Base-by-base conservation (phyloP, 129 eudicot species). In the Silybum marianum region DNA sequence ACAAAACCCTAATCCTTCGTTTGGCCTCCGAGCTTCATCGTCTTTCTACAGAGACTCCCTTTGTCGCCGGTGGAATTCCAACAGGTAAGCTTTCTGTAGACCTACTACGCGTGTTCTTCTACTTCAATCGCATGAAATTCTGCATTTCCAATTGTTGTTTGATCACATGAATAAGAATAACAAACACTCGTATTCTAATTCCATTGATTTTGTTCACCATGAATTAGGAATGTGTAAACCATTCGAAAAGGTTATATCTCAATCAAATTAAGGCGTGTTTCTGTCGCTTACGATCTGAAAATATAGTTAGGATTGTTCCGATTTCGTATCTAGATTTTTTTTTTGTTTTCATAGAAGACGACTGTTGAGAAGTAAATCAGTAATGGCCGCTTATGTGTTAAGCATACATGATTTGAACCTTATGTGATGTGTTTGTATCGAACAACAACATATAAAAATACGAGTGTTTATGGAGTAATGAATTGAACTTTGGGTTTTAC, bases 1-100 rank as follows among this genome's bases (percentile, higher is more conserved):
- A 30, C 76, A 79, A 79, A 79, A 79, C 76, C 82, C 82, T 79
- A 79, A 79, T 69, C 14, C 76, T 36, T 25, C 68, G 48, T 67
- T 42, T 78, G 74, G 19, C 68, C 82, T 78, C 34, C 69, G 74
- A 18, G 16, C 82, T 78, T 28, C 69, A 28, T 46, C 82, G 7
- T 79, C 34, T 1, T 18, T 9, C 66, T 58, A n/a, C 10, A 25
- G n/a, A 66, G 42, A 40, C 13, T 39, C 42, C 44, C 12, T 69
- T 26, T 32, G 82, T 69, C 75, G 32, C 82, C 51, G 65, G 81
- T 24, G 81, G 18, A 73, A 16, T 40, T 46, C 48, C 75, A 10
- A 25, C 13, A 44, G 76, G 82, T 79, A 30, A 18, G 36, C 36
- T 78, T 67, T 67, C 10, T 10, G 13, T 25, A 40, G 22, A 77